Conservation (phyloP, 2,329 filamentous ascomycete genomes). For the Talaromyces sp. region DNA sequence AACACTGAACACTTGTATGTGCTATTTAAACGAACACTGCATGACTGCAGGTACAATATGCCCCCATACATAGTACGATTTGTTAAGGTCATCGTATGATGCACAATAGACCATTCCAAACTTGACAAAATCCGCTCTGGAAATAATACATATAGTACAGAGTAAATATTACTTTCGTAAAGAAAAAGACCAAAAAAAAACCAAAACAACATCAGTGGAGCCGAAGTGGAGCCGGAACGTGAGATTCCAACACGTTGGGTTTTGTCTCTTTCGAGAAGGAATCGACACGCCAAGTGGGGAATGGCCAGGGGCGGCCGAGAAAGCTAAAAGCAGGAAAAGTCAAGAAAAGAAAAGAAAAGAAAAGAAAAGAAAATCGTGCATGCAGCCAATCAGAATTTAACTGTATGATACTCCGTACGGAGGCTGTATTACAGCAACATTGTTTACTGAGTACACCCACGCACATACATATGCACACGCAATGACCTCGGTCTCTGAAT, state of each 20-base stretch:
- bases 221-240: conserved; percentile 18
- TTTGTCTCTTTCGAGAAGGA: conserved; percentile 16
- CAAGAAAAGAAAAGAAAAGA: background rate
- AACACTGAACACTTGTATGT: background rate
- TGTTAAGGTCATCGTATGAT: background rate
- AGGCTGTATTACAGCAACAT: background rate
- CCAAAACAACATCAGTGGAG: background rate
- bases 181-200: background rate
- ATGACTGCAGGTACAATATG: background rate
- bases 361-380: background rate
- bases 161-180: no score
- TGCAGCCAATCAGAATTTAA: background rate
- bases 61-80: background rate
- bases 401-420: background rate
- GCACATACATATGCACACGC: background rate
- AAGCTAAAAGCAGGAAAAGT: background rate
- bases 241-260: conserved; percentile 5
- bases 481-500: background rate
- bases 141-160: no score
- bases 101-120: background rate
- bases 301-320: conserved; percentile 7
- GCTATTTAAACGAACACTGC: background rate
- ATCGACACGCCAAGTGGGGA: conserved; percentile 10
- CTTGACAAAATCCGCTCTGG: no score
- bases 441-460: background rate